Evolutionary conservation across 371 early-diverging fungal genomes (phyloP).

Genomic region (Lichtheimia ornata): DNA sequence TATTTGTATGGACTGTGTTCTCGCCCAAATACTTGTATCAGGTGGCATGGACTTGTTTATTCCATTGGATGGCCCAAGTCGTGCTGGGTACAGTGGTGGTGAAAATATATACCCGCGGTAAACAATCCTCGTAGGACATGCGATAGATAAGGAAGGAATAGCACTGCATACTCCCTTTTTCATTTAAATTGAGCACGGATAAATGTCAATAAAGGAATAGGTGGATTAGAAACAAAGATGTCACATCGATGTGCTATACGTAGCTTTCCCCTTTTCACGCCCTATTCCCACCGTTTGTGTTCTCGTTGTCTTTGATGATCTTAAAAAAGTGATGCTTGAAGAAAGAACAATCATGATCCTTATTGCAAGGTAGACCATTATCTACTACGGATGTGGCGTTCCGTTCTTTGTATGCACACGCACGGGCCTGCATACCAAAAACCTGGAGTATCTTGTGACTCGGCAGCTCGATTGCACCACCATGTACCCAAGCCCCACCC

Average conservation of each 20-base stretch:
- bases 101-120: slow-evolving; percentile 1
- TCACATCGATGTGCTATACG: background rate
- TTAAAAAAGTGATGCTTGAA: background rate
- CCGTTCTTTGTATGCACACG: background rate
- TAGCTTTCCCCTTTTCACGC: too few relatives aligned
- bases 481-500: background rate
- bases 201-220: background rate
- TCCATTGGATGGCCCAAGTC: slow-evolving; percentile 46
- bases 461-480: background rate
- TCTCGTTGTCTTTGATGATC: background rate
- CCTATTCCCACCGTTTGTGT: background rate
- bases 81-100: slow-evolving; percentile 18
- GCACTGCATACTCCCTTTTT: too few relatives aligned
- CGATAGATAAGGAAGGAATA: background rate
- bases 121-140: background rate
- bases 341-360: background rate
- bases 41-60: slow-evolving; percentile 63
- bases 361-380: background rate
- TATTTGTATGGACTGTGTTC: slow-evolving; percentile 88
- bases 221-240: background rate
- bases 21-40: slow-evolving; percentile 84
- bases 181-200: background rate
- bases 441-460: background rate
- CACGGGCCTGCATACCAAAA: background rate
- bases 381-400: background rate